Evolutionary conservation across 2,329 filamentous ascomycete species (phyloP).

Genomic region (Seiridium cupressi): DNA sequence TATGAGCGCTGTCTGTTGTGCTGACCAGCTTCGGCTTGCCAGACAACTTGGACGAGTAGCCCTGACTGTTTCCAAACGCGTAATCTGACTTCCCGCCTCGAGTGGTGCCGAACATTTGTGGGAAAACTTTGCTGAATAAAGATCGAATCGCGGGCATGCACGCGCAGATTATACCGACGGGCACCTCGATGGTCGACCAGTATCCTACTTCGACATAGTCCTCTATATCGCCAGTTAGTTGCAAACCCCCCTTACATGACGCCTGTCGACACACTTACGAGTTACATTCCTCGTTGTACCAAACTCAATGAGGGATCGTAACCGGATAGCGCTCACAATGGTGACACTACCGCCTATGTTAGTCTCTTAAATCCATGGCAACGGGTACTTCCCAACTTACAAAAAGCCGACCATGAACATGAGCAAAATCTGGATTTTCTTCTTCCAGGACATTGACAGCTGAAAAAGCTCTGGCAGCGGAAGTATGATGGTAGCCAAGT

Average conservation of each 20-base stretch:
- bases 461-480: constrained; percentile 27
- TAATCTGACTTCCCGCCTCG: constrained; percentile 12
- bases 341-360: constrained; percentile 19
- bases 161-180: constrained; percentile 28
- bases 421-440: constrained; percentile 30
- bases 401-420: constrained; percentile 34
- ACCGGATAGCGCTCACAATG: constrained; percentile 26
- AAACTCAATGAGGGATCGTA: constrained; percentile 24
- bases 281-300: constrained; percentile 22
- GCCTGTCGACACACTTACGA: constrained; percentile 16
- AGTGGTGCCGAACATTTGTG: constrained; percentile 24
- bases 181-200: constrained; percentile 32
- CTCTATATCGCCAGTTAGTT: constrained; percentile 14
- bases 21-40: neutral
- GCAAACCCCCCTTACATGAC: too few relatives aligned
- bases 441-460: constrained; percentile 25
- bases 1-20: constrained; percentile 13
- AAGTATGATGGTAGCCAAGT: constrained; percentile 27
- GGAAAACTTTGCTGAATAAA: constrained; percentile 24
- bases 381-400: constrained; percentile 13
- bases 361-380: neutral
- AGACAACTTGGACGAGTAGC: neutral
- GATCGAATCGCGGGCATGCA: constrained; percentile 31
- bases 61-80: neutral
- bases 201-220: constrained; percentile 28